Conservation (phyloP, 140 eudicot species). For the Erigeron philadelphicus region DNA sequence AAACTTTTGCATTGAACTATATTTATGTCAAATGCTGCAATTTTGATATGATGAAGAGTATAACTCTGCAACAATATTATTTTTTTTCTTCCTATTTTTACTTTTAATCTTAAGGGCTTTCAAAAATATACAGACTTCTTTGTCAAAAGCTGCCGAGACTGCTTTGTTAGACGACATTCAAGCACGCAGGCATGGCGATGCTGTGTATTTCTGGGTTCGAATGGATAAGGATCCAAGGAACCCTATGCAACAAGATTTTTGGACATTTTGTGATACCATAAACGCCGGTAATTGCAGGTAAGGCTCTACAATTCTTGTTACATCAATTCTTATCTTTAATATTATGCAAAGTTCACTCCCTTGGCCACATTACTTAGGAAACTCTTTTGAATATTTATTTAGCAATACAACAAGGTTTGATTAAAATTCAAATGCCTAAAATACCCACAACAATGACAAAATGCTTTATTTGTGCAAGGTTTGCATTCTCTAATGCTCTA, state of each 20-base stretch:
- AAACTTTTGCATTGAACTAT: neutral
- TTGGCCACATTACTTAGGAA: neutral
- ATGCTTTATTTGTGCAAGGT: slow-evolving; percentile 39
- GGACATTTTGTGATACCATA: slow-evolving; percentile 96
- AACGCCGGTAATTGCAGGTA: slow-evolving; percentile 99
- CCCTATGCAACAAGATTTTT: slow-evolving; percentile 70
- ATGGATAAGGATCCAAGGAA: slow-evolving; percentile 83
- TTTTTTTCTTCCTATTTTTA: slow-evolving; percentile 8
- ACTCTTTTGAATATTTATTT: neutral
- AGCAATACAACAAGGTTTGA: slow-evolving; percentile 1
- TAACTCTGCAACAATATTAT: neutral
- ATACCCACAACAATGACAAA: slow-evolving; percentile 8
- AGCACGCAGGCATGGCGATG: slow-evolving; percentile 74
- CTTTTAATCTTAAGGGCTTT: slow-evolving; percentile 1
- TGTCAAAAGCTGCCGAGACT: slow-evolving; percentile 70
- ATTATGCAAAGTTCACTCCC: neutral
- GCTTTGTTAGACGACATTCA: slow-evolving; percentile 64
- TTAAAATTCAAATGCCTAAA: slow-evolving; percentile 11
- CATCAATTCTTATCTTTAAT: neutral
- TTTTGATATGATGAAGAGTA: slow-evolving; percentile 5
- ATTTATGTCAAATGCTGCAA: neutral
- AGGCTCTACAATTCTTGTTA: slow-evolving; percentile 30
- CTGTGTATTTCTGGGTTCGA: slow-evolving; percentile 84
- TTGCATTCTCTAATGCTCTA: slow-evolving; percentile 76
- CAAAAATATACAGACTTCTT: slow-evolving; percentile 55